Conservation (phyloP, 169 alveolate species). For the Cryptosporidium bovis region DNA sequence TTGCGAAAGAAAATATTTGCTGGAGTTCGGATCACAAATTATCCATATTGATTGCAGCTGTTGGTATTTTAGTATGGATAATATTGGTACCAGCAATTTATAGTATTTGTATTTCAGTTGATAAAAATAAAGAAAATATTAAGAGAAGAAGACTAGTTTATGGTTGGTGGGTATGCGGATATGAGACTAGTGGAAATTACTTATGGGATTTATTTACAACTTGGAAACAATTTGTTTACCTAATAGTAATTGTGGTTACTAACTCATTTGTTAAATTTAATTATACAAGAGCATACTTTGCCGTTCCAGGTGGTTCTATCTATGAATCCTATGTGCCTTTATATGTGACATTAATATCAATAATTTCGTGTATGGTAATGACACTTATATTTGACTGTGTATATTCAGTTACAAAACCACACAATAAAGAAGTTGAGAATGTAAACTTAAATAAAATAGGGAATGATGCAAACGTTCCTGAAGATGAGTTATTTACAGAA, state of each 20-base stretch:
- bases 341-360: slow-evolving; percentile 9
- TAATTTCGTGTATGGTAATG: slow-evolving; percentile 21
- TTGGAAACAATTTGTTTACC: slow-evolving; percentile 33
- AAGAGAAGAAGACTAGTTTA: slow-evolving; percentile 62
- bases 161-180: slow-evolving; percentile 74
- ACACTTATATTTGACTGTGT: slow-evolving; percentile 12
- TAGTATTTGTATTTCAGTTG: slow-evolving; percentile 18
- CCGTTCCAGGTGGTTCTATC: slow-evolving; percentile 64
- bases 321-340: slow-evolving; percentile 21
- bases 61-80: slow-evolving; percentile 10
- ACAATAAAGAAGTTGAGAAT: slow-evolving; percentile 10
- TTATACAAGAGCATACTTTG: slow-evolving; percentile 13
- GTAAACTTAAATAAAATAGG: neutral
- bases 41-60: slow-evolving; percentile 10
- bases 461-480: neutral
- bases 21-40: slow-evolving; percentile 39
- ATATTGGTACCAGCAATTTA: slow-evolving; percentile 49
- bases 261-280: neutral
- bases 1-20: slow-evolving; percentile 61
- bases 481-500: slow-evolving; percentile 46
- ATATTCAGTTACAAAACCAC: slow-evolving; percentile 30
- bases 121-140: slow-evolving; percentile 28
- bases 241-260: neutral
- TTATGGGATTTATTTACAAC: slow-evolving; percentile 45
- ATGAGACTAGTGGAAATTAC: slow-evolving; percentile 29